phyloP scores from a whole-genome alignment of 345 rosid genomes.

The Gossypium anomalum region DNA sequence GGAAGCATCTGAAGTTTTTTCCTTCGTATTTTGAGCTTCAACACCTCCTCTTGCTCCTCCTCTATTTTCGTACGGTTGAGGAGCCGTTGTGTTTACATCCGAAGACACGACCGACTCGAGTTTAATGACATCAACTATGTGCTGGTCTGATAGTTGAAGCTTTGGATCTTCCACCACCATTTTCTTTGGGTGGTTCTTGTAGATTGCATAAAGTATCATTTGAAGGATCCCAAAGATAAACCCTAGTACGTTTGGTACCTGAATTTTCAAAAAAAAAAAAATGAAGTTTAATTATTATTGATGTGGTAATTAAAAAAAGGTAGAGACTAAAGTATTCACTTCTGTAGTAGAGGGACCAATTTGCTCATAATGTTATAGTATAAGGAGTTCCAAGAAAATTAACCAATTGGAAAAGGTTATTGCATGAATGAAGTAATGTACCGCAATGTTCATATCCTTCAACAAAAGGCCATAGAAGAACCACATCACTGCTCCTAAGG shows the following conservation, averaged over 20 bases:
- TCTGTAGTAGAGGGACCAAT: not conserved
- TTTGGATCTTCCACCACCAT: conserved; percentile 34
- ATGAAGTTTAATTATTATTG: not conserved
- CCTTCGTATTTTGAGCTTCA: conserved; percentile 23
- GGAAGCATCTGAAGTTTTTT: conserved; percentile 14
- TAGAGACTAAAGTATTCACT: not conserved
- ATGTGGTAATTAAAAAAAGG: not conserved
- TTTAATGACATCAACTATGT: conserved; percentile 44
- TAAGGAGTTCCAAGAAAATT: not conserved
- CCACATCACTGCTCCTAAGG: conserved; percentile 85
- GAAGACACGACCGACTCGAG: conserved; percentile 36
- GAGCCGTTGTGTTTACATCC: conserved; percentile 35
- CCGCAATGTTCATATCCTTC: conserved; percentile 64
- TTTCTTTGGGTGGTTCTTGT: conserved; percentile 46
- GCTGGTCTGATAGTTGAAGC: conserved; percentile 39
- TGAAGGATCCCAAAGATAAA: conserved; percentile 67
- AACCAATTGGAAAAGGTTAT: not conserved
- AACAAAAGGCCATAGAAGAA: conserved; percentile 72
- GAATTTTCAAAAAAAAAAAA: not conserved
- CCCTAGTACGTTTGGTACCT: conserved; percentile 83
- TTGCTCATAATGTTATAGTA: not conserved
- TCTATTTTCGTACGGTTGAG: conserved; percentile 22
- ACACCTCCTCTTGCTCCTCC: conserved; percentile 6
- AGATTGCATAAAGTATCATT: conserved; percentile 70
- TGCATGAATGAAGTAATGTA: conserved; percentile 31